A percentile compares a stretch with the other conserved stretches of the same genome.
Evolutionary conservation across 768 basidiomycete species (phyloP).

Genomic region (Hygrophorus pudorinus): DNA sequence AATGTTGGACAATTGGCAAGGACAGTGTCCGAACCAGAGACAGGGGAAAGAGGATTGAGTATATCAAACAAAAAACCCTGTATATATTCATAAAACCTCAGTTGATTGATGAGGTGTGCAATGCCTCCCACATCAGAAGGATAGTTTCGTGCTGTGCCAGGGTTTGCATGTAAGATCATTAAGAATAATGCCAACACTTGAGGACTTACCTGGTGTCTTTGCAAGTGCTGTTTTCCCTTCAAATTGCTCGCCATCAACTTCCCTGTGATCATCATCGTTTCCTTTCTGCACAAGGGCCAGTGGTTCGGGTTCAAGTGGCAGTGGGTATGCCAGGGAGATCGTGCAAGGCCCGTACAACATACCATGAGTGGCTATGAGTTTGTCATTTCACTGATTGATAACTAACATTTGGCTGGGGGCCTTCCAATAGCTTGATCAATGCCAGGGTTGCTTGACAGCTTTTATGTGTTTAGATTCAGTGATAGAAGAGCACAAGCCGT

Average conservation of each 20-base stretch:
- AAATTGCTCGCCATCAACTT: slow-evolving; percentile 12
- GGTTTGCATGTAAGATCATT: no score
- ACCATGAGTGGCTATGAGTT: slow-evolving; percentile 12
- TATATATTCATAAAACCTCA: no score
- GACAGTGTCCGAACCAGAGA: no score
- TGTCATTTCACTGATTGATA: slow-evolving; percentile 14
- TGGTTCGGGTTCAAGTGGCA: not conserved
- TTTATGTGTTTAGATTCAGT: slow-evolving; percentile 17
- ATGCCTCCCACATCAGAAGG: slow-evolving; percentile 15
- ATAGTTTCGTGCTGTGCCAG: no score
- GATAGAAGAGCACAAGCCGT: slow-evolving; percentile 17
- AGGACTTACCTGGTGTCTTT: no score
- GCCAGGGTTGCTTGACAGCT: slow-evolving; percentile 17
- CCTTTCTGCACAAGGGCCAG: not conserved
- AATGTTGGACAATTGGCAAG: no score
- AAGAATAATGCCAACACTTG: no score
- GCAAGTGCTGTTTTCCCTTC: no score
- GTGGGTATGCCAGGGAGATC: slow-evolving; percentile 3
- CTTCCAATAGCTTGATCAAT: slow-evolving; percentile 12
- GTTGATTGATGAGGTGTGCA: slow-evolving; percentile 17
- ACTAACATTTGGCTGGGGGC: slow-evolving; percentile 14
- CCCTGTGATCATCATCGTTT: not conserved
- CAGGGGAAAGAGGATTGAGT: no score
- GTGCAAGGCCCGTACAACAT: slow-evolving; percentile 7
- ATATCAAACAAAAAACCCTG: no score